Percentiles rank a stretch among this genome's conserved stretches.
Conservation (phyloP, 768 basidiomycete species). For the Termitomyces eurrhizus region DNA sequence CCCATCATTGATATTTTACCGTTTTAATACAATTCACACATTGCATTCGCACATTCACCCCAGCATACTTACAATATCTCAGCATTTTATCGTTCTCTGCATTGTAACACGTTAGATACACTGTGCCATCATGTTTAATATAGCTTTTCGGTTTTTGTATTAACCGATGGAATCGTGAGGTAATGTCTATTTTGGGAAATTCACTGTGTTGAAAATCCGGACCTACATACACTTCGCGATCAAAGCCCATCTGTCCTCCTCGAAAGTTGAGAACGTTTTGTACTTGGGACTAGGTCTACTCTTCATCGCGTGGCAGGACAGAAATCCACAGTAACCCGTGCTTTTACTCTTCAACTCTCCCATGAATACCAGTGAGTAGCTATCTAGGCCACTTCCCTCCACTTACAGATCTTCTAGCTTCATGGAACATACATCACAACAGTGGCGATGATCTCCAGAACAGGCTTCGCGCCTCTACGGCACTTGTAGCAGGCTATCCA, state of each 20-base stretch:
- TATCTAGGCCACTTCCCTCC: not conserved
- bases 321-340: not conserved
- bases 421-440: slow-evolving; percentile 9
- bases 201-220: not conserved
- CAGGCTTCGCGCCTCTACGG: slow-evolving; percentile 18
- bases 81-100: slow-evolving; percentile 28
- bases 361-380: slow-evolving; percentile 13
- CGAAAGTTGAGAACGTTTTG: not conserved
- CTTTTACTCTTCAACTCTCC: not conserved
- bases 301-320: not conserved
- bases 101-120: slow-evolving; percentile 48
- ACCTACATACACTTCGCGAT: not conserved
- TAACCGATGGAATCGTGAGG: no score
- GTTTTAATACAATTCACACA: slow-evolving; percentile 33
- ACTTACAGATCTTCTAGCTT: slow-evolving; percentile 7
- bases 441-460: slow-evolving; percentile 6
- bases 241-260: not conserved
- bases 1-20: slow-evolving; percentile 23
- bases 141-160: not conserved
- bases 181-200: not conserved
- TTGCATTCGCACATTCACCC: slow-evolving; percentile 31
- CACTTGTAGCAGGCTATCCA: slow-evolving; percentile 18
- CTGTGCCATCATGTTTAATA: slow-evolving; percentile 23
- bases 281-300: not conserved
- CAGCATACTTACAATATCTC: slow-evolving; percentile 30